These are phyloP conservation scores for Phytophthora cactorum DNA, from an alignment of 352 stramenopile genomes.

Conservation along the genomic window DNA sequence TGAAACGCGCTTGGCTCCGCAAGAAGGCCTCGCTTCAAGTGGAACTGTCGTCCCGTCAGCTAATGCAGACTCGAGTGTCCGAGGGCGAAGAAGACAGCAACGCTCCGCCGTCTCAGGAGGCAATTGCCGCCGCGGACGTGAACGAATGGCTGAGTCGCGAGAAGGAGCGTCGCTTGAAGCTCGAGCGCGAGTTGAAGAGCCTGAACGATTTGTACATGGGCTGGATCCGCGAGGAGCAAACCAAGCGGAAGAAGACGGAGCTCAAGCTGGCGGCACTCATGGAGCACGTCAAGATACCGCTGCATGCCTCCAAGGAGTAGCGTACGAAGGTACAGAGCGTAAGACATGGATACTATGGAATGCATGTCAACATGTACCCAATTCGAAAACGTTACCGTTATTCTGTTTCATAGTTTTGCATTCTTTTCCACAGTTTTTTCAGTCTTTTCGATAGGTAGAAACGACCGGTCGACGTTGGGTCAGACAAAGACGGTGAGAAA, in stretches of 20 bases:
- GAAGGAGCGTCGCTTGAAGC: constrained; percentile 71
- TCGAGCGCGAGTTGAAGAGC: constrained; percentile 83
- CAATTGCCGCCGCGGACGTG: constrained; percentile 53
- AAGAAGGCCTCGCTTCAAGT: constrained; percentile 81
- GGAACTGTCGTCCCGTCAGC: constrained; percentile 66
- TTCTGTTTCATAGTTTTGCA: constrained; percentile 3
- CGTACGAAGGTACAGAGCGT: constrained; percentile 10
- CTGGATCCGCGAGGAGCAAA: constrained; percentile 85
- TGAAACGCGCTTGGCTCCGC: constrained; percentile 63
- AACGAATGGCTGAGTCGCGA: constrained; percentile 75
- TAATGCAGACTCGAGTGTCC: constrained; percentile 37
- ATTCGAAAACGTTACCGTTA: constrained; percentile 2
- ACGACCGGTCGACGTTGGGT: constrained; percentile 33
- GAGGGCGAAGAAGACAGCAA: constrained; percentile 6
- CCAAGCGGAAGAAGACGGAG: constrained; percentile 73
- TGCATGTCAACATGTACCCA: constrained; percentile 17
- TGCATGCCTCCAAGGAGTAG: constrained; percentile 20
- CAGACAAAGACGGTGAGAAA: constrained; percentile 23
- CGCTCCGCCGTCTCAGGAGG: constrained; percentile 10
- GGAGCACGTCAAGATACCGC: constrained; percentile 29
- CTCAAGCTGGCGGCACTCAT: constrained; percentile 58
- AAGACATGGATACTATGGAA: not conserved
- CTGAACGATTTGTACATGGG: constrained; percentile 86
- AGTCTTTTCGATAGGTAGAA: constrained; percentile 18
- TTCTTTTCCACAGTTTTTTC: constrained; percentile 14